phyloP scores from a whole-genome alignment of 2,329 filamentous ascomycete species.

The Colletotrichum sp. region DNA sequence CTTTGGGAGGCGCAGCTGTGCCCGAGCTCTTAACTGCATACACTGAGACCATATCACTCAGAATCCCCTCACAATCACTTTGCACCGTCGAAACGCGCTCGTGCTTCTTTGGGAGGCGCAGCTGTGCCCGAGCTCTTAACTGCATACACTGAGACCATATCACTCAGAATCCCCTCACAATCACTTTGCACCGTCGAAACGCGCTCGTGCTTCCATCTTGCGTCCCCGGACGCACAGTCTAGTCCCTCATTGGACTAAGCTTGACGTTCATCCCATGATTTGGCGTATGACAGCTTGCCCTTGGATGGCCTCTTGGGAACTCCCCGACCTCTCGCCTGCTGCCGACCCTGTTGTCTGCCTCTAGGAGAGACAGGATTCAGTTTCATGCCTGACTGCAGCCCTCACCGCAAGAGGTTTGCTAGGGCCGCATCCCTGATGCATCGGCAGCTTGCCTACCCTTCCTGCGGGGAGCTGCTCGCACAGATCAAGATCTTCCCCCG shows the following conservation, averaged over 20 bases:
- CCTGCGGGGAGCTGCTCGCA: slow-evolving; percentile 1
- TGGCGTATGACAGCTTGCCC: not conserved
- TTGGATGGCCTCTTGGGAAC: not conserved
- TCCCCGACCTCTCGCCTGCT: not conserved
- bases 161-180: not conserved
- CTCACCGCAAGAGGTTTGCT: not conserved
- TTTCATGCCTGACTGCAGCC: not conserved
- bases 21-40: not conserved
- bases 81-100: not conserved
- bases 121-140: not conserved
- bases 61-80: not conserved
- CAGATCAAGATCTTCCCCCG: not conserved
- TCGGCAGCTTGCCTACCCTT: not conserved
- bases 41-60: not conserved
- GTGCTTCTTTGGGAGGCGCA: not conserved
- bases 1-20: not conserved
- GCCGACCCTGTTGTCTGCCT: not conserved
- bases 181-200: not conserved
- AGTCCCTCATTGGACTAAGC: not conserved
- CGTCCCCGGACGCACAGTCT: not conserved
- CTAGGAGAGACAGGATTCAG: not conserved
- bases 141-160: not conserved
- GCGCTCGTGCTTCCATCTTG: not conserved
- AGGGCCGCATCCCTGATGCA: not conserved
- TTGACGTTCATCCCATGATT: not conserved